Conservation (phyloP, 148 eudicot genomes). For the Persicaria maculosa region DNA sequence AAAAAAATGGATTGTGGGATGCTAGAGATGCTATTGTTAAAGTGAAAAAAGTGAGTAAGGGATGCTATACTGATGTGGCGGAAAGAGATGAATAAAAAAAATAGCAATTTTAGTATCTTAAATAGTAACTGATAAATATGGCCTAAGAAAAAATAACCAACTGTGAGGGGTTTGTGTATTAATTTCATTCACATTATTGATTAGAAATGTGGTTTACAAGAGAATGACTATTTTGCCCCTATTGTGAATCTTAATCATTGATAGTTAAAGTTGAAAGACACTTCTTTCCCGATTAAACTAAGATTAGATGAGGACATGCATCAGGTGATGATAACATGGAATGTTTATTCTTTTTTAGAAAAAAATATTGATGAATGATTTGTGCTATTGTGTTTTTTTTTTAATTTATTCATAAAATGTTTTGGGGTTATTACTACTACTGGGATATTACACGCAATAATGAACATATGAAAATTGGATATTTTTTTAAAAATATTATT, state of each 20-base stretch:
- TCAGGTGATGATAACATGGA: slow-evolving; percentile 7
- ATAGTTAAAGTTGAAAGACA: slow-evolving; percentile 5
- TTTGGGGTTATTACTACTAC: background rate
- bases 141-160: no score
- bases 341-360: background rate
- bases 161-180: no score
- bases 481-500: background rate
- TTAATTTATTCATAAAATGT: background rate
- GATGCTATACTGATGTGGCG: no score
- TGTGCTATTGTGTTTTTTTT: background rate
- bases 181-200: no score
- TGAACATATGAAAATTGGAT: background rate
- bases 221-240: background rate
- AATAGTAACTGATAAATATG: no score
- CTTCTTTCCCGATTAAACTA: background rate
- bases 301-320: slow-evolving; percentile 5
- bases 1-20: no score
- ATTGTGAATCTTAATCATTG: slow-evolving; percentile 3
- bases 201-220: background rate
- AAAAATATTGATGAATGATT: background rate
- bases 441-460: background rate
- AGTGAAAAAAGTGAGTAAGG: no score
- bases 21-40: no score
- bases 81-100: no score
- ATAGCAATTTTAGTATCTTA: no score